Conservation (phyloP, 2,329 filamentous ascomycete species). For the Exophiala oligosperma region DNA sequence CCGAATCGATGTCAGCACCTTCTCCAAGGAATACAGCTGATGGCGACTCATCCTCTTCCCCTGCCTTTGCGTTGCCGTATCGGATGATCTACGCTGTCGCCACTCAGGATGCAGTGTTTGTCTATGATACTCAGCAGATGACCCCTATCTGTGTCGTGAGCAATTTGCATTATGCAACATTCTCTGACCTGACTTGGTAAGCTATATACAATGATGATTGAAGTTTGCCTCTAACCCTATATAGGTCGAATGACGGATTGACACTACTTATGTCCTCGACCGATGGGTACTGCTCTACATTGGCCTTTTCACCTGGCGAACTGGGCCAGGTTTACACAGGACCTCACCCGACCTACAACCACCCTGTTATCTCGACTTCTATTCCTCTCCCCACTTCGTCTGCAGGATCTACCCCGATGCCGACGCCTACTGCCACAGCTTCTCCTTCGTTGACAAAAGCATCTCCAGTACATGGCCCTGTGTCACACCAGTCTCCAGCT, state of each 20-base stretch:
- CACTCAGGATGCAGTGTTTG: constrained; percentile 88
- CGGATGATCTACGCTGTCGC: constrained; percentile 96
- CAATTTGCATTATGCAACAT: constrained; percentile 95
- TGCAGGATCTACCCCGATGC: constrained; percentile 63
- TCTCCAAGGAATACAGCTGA: constrained; percentile 50
- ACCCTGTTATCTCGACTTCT: constrained; percentile 35
- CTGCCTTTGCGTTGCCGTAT: constrained; percentile 82
- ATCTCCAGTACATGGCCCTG: constrained; percentile 61
- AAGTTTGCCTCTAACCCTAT: constrained; percentile 24
- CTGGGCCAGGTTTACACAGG: constrained; percentile 79
- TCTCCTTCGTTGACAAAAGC: constrained; percentile 57
- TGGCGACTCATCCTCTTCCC: constrained; percentile 55
- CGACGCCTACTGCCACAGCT: constrained; percentile 68
- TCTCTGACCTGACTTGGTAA: constrained; percentile 94
- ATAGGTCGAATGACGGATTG: constrained; percentile 71
- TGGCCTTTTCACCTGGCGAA: constrained; percentile 82
- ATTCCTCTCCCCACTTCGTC: constrained; percentile 39
- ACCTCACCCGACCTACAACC: constrained; percentile 50
- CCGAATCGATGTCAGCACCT: constrained; percentile 43
- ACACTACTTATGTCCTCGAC: constrained; percentile 94
- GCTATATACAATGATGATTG: constrained; percentile 30
- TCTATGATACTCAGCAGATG: constrained; percentile 97
- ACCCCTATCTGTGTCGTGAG: constrained; percentile 92
- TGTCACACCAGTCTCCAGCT: constrained; percentile 57
- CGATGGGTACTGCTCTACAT: constrained; percentile 92